Evolutionary conservation across 140 eudicot species (phyloP), one percentile per base, ranked within the genome.

Genomic region (Oenanthe javanica): DNA sequence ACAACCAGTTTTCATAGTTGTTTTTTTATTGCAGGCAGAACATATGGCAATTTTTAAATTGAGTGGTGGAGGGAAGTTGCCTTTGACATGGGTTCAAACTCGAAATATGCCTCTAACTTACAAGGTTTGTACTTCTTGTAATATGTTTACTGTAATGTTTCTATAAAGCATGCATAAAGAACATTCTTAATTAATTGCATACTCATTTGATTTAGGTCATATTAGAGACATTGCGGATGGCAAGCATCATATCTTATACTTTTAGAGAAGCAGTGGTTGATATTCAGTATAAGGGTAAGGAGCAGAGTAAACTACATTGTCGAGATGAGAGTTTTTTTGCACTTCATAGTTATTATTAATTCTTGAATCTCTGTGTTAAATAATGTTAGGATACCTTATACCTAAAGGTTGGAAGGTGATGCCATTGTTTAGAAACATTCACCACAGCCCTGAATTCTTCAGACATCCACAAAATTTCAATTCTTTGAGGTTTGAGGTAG

Each of bases 321-420:
- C 0, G 51, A 15, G 25, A 47, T 21, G 71, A 40, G 76, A 9
- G 45, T 18, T 25, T 40, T 25, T 47, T 5, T 7, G 49, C 80
- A 51, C 19, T 50, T 42, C 55, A 6, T 54, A 14, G 3, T 5
- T 19, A 5, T 3, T 18, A 55, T 18, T 55, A 55, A 55, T 5
- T 9, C 15, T 6, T 25, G 16, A 31, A 23, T 25, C 5, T 64
- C 3, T 12, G 3, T 50, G 23, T 49, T 78, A 16, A 16, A 47
- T 31, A 66, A 16, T 83, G 70, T 27, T 78, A 94, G 98, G 98
- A 50, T 94, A 90, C 84, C 89, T 87, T 15, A 92, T 94, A 46
- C 98, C 98, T 9, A 90, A 89, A 86, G 97, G 98, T 10, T 91
- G 98, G 98, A 93, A 93, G 84, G 97, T 91, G 76, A 86, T 93